Conservation (phyloP, 495 filamentous ascomycete genomes). For the Cercophora newfieldiana region DNA sequence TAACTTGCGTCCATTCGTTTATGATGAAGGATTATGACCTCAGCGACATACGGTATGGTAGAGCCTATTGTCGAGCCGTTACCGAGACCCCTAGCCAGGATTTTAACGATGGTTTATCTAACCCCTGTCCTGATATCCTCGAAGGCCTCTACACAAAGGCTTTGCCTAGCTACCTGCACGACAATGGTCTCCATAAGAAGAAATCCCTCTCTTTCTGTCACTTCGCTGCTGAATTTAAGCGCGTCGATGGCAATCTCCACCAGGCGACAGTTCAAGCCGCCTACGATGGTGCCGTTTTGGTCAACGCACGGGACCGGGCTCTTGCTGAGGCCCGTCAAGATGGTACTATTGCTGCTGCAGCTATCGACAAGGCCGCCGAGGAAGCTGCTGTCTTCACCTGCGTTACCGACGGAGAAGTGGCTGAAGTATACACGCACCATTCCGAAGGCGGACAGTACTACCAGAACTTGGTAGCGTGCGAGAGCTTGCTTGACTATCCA, state of each 20-base stretch:
- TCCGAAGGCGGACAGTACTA: conserved; percentile 10
- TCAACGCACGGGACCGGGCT: conserved; percentile 13
- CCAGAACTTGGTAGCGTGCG: conserved; percentile 8
- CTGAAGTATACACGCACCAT: conserved; percentile 5
- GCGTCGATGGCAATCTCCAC: conserved; percentile 6
- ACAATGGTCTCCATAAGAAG: conserved; percentile 8
- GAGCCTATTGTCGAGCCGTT: not conserved
- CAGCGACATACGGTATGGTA: not conserved
- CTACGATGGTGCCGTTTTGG: conserved; percentile 13
- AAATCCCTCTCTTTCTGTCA: conserved; percentile 8
- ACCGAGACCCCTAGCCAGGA: conserved; percentile 7
- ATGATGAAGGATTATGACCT: conserved; percentile 8
- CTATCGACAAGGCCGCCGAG: conserved; percentile 7
- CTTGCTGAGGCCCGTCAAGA: conserved; percentile 6
- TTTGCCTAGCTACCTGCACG: conserved; percentile 7
- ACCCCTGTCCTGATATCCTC: conserved; percentile 7
- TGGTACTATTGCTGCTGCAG: conserved; percentile 1
- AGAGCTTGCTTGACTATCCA: conserved; percentile 11
- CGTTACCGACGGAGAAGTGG: conserved; percentile 8
- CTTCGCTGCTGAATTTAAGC: conserved; percentile 13
- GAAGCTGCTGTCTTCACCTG: conserved; percentile 14
- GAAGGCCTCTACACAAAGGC: conserved; percentile 1
- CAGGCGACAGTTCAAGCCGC: conserved; percentile 10
- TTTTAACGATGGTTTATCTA: conserved; percentile 10
- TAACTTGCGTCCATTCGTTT: not conserved